Conservation (phyloP, 495 filamentous ascomycete genomes). For the Aspergillus mulundensis region DNA sequence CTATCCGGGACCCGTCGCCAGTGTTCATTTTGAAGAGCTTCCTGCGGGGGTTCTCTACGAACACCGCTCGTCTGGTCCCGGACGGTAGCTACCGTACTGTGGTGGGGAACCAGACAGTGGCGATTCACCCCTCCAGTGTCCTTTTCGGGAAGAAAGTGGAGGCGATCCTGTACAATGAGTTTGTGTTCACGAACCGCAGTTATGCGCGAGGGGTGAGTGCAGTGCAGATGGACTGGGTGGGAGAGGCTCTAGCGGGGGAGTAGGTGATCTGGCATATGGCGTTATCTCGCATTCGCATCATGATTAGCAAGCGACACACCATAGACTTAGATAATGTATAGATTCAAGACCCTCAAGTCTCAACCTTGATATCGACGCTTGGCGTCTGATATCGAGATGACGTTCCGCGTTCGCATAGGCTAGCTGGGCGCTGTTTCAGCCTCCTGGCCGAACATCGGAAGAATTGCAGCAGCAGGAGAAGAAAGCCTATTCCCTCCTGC, state of each 20-base stretch:
- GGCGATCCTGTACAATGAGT: constrained; percentile 93
- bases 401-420: neutral
- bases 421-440: neutral
- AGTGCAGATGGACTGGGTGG: constrained; percentile 84
- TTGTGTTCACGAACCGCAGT: constrained; percentile 88
- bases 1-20: constrained; percentile 29
- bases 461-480: neutral
- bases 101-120: constrained; percentile 76
- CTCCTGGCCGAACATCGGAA: neutral
- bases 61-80: constrained; percentile 76
- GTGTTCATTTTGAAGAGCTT: constrained; percentile 71
- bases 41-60: constrained; percentile 72
- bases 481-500: neutral
- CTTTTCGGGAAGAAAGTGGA: constrained; percentile 84
- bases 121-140: constrained; percentile 84
- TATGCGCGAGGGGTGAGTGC: constrained; percentile 87
- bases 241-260: constrained; percentile 59
- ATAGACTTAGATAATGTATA: neutral
- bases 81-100: constrained; percentile 85
- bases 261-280: neutral
- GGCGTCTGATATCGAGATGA: constrained; percentile 6
- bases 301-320: neutral
- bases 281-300: neutral
- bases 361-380: neutral
- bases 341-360: neutral